Base-by-base conservation (phyloP, 805 yeast genomes). In the Pichia insulana region DNA sequence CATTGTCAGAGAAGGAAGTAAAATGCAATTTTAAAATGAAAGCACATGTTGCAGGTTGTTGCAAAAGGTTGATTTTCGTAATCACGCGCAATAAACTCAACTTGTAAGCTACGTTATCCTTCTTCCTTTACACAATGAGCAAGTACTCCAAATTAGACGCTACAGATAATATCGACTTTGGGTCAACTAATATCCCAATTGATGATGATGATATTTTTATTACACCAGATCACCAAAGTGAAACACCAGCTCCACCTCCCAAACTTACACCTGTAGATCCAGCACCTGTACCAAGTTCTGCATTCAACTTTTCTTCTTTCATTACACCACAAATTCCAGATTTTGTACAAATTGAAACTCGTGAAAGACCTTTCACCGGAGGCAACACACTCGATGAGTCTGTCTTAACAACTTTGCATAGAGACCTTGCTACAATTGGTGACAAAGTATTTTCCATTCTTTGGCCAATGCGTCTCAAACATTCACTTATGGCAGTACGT, bases 371-470 rank as follows among this genome's bases (percentile, higher is more conserved):
- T 47, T 75, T 70, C 51, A 54, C 69, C 5, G 80, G 80, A 2
- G 80, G 80, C 22, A 74, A 74, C 50, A 75, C 81, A 2, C 56
- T 76, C 10, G 80, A 76, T 51, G 81, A 76, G 54, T 73, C 79
- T 1, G 75, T 76, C 12, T 48, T 64, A 45, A 63, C 65, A 4
- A 76, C 81, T 0, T 57, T 76, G 13, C 50, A 53, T 27, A 51
- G 69, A 42, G 69, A 64, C 41, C 32, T 64, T 9, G 45, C 56
- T 10, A 58, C 55, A 15, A 54, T 64, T 43, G 64, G 65, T 1
- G 58, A 59, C 35, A 64, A 63, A 45, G 46, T 63, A 25, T 36
- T 61, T 13, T 59, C 63, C 1, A 62, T 64, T 31, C 44, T 64
- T 10, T 64, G 68, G 68, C 69, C 69, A 2, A 40, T 64, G 44